Evolutionary conservation across 2,329 filamentous ascomycete genomes (phyloP).

Genomic region (Penicillium nordicum): DNA sequence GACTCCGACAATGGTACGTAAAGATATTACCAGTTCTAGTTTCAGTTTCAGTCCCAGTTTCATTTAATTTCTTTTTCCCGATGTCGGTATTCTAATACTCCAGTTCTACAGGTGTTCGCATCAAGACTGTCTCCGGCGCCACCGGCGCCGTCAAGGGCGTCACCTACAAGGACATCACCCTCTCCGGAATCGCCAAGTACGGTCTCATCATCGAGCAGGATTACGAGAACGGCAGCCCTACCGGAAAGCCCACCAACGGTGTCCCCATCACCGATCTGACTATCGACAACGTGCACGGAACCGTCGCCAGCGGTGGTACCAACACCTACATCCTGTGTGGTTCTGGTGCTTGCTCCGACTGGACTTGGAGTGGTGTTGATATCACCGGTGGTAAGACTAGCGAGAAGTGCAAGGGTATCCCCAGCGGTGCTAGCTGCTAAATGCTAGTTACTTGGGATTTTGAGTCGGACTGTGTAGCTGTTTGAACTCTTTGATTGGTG

Average conservation of each 20-base stretch:
- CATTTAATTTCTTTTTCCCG: too few species aligned
- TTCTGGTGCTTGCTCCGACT: constrained; percentile 50
- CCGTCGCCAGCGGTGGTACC: constrained; percentile 32
- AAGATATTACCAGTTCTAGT: too few species aligned
- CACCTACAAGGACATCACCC: constrained; percentile 53
- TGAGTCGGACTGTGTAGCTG: not conserved
- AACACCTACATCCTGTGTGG: constrained; percentile 57
- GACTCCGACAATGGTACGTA: constrained; percentile 51
- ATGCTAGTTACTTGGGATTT: not conserved
- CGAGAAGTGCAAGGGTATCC: constrained; percentile 42
- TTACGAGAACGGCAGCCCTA: constrained; percentile 49
- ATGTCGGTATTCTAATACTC: not conserved
- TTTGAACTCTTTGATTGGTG: not conserved
- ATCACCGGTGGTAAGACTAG: constrained; percentile 53
- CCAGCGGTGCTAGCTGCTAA: constrained; percentile 37
- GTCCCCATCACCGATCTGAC: constrained; percentile 43
- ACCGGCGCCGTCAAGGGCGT: constrained; percentile 53
- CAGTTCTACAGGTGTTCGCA: constrained; percentile 42
- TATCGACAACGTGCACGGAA: constrained; percentile 35
- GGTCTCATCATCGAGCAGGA: constrained; percentile 60
- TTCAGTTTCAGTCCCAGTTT: too few species aligned
- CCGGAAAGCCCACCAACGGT: constrained; percentile 37
- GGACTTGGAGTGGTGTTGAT: constrained; percentile 51
- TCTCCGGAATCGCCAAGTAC: constrained; percentile 50
- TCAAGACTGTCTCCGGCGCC: constrained; percentile 54